Conservation (phyloP, 345 rosid species). For the Jatropha curcas region DNA sequence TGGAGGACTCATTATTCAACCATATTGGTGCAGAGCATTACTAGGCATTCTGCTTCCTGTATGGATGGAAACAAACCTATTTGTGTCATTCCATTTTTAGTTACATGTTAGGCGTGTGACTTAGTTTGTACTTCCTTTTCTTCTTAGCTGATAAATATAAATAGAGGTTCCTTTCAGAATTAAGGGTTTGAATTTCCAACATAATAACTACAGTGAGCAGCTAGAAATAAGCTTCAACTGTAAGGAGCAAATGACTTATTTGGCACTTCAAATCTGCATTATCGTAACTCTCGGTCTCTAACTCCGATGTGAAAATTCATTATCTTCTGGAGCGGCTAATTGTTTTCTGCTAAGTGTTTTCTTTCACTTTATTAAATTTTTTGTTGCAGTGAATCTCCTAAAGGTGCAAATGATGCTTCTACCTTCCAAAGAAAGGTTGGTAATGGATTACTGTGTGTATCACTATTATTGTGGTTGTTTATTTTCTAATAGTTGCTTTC, state of each 20-base stretch:
- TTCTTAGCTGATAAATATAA: neutral
- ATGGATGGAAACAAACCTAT: neutral
- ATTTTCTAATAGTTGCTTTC: neutral
- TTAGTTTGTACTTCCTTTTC: neutral
- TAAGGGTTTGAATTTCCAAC: neutral
- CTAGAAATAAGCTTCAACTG: neutral
- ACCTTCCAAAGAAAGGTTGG: constrained; percentile 97
- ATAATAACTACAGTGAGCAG: neutral
- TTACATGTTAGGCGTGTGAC: neutral
- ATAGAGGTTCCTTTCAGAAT: neutral
- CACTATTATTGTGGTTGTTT: neutral
- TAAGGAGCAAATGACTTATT: neutral
- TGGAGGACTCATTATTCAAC: neutral
- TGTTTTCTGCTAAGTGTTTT: constrained; percentile 8
- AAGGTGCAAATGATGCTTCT: constrained; percentile 97
- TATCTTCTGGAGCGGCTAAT: neutral
- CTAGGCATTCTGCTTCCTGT: neutral
- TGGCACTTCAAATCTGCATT: neutral
- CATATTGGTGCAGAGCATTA: neutral
- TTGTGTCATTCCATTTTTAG: neutral
- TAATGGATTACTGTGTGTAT: neutral
- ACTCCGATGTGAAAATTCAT: neutral
- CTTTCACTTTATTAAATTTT: constrained; percentile 10
- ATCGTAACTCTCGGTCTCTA: neutral
- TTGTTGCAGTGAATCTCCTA: constrained; percentile 86